Conservation (phyloP, 331 rosid species). For the Saraca asoca region DNA sequence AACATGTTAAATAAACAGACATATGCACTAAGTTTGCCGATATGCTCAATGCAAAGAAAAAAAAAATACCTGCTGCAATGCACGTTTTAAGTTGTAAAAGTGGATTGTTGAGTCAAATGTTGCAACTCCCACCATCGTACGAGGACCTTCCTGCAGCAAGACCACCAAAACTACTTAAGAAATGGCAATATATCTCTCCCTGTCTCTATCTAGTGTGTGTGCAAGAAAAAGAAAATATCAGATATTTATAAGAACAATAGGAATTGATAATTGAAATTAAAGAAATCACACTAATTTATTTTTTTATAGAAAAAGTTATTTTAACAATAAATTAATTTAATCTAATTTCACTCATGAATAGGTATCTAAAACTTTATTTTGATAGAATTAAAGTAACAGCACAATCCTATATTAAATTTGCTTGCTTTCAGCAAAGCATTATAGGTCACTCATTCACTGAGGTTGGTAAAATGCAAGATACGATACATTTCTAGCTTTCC, state of each 20-base stretch:
- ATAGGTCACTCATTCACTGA: no score
- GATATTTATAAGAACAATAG: background rate
- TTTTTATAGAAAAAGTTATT: no score
- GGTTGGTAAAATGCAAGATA: background rate
- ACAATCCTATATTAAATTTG: no score
- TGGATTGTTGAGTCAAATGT: slow-evolving; percentile 95
- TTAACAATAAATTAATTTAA: no score
- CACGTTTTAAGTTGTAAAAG: slow-evolving; percentile 95
- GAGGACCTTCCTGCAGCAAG: slow-evolving; percentile 82
- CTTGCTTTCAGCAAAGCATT: no score
- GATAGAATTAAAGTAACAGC: no score
- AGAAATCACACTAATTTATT: background rate
- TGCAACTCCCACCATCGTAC: slow-evolving; percentile 83
- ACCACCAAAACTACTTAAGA: slow-evolving; percentile 10
- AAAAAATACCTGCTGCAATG: slow-evolving; percentile 97
- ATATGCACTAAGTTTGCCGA: no score
- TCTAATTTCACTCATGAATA: no score
- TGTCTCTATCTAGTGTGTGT: background rate
- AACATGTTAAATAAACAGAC: background rate
- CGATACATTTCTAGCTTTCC: background rate
- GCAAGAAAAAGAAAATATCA: slow-evolving; percentile 7
- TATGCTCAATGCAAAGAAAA: no score
- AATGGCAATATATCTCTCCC: background rate
- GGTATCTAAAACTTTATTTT: no score
- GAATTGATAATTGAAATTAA: background rate